These are phyloP conservation scores for Penicillium sclerotiorum DNA, from an alignment of 2,329 filamentous ascomycete species.

Conservation along the genomic window DNA sequence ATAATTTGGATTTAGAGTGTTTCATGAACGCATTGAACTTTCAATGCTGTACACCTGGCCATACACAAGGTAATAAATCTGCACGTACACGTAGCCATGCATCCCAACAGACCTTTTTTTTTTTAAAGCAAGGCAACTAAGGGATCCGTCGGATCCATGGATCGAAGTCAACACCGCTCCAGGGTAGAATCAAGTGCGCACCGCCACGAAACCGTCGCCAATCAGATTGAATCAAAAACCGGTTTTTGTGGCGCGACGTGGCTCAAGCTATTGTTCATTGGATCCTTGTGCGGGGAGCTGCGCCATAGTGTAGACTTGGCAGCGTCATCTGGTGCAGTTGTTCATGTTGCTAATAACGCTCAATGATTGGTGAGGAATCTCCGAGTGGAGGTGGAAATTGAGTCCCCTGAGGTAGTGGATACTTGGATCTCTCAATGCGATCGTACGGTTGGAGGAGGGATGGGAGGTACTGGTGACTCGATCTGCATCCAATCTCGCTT, in stretches of 20 bases:
- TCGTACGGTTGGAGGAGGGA: no score
- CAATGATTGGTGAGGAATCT: background rate
- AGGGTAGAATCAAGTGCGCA: slow-evolving; percentile 4
- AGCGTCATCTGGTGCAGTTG: slow-evolving; percentile 19
- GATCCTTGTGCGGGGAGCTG: background rate
- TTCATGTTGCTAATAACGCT: background rate
- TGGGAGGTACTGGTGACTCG: no score
- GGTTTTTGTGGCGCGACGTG: slow-evolving; percentile 23
- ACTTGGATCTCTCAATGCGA: slow-evolving; percentile 3
- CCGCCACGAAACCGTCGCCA: slow-evolving; percentile 13
- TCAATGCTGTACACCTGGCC: background rate
- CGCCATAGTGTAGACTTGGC: slow-evolving; percentile 20
- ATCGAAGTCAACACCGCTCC: background rate
- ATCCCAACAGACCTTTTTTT: no score
- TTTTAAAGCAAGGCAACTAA: no score
- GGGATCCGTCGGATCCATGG: no score
- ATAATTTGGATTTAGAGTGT: no score
- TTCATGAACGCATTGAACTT: no score
- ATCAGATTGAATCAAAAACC: slow-evolving; percentile 4
- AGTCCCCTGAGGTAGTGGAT: slow-evolving; percentile 7
- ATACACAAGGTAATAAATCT: background rate
- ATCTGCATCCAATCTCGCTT: slow-evolving; percentile 24
- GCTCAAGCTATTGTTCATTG: slow-evolving; percentile 2
- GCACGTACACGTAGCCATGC: background rate
- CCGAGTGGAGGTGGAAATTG: no score